Conservation (phyloP, 805 yeast species). For the Candida oleophila region DNA sequence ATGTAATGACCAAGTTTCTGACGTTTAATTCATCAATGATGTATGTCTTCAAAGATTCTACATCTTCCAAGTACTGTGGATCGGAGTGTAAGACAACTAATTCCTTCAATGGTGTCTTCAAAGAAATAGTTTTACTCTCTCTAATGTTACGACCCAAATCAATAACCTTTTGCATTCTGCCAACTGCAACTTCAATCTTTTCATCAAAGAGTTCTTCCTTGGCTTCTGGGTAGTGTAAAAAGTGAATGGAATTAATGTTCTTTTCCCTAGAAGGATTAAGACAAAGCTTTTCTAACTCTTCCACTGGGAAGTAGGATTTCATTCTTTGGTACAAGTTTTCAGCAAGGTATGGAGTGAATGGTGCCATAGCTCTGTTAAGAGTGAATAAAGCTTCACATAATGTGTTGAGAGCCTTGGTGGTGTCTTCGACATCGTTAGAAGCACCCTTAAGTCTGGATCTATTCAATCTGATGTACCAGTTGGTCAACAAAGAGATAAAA, state of each 20-base stretch:
- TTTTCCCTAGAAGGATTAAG: slow-evolving; percentile 39
- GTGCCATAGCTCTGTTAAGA: slow-evolving; percentile 95
- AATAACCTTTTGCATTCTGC: slow-evolving; percentile 95
- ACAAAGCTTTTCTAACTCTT: slow-evolving; percentile 45
- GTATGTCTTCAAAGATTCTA: slow-evolving; percentile 73
- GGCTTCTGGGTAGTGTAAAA: slow-evolving; percentile 84
- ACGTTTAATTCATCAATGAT: slow-evolving; percentile 90
- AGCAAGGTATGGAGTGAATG: slow-evolving; percentile 95
- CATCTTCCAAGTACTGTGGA: slow-evolving; percentile 67
- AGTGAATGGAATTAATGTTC: slow-evolving; percentile 86
- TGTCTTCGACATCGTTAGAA: slow-evolving; percentile 70
- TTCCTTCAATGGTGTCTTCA: slow-evolving; percentile 91
- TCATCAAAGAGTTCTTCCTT: slow-evolving; percentile 79
- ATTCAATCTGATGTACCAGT: slow-evolving; percentile 98
- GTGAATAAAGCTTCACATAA: slow-evolving; percentile 87
- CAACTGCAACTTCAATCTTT: slow-evolving; percentile 81
- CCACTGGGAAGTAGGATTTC: slow-evolving; percentile 59
- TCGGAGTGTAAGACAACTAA: slow-evolving; percentile 86
- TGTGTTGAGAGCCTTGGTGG: slow-evolving; percentile 84
- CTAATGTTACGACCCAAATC: slow-evolving; percentile 95
- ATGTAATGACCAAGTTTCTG: slow-evolving; percentile 81
- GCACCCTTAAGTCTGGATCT: slow-evolving; percentile 95
- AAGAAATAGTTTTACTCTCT: slow-evolving; percentile 90
- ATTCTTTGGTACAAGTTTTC: slow-evolving; percentile 84
- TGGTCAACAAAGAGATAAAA: slow-evolving; percentile 91